These are phyloP conservation scores for Diaporthe australafricana DNA, from an alignment of 2,329 filamentous ascomycete genomes.

Conservation along the genomic window DNA sequence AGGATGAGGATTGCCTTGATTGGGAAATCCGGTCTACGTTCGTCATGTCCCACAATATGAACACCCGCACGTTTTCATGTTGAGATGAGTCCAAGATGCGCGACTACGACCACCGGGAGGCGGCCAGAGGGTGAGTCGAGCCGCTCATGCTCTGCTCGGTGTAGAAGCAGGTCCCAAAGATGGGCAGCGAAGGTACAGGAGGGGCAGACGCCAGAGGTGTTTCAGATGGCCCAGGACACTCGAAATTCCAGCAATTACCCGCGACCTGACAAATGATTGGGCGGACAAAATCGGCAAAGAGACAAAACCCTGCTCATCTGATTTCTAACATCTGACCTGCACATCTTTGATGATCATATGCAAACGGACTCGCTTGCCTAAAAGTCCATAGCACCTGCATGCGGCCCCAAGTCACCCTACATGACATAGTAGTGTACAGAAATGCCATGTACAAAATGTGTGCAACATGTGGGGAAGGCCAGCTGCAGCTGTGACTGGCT, in stretches of 20 bases:
- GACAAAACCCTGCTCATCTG: constrained; percentile 17
- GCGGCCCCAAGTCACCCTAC: constrained; percentile 14
- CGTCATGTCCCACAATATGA: constrained; percentile 7
- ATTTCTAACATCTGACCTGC: constrained; percentile 39
- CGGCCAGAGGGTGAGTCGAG: neutral
- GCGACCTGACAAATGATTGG: constrained; percentile 17
- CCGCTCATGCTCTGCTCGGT: neutral
- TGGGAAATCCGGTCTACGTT: constrained; percentile 15
- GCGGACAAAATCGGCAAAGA: constrained; percentile 23
- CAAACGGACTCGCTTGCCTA: constrained; percentile 25
- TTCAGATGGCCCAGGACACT: constrained; percentile 24
- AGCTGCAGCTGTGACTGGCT: constrained; percentile 25
- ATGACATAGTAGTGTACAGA: neutral
- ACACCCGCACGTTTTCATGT: constrained; percentile 12
- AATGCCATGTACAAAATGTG: neutral
- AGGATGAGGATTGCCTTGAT: neutral
- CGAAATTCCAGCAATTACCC: constrained; percentile 26
- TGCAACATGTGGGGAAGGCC: constrained; percentile 32
- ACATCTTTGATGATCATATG: constrained; percentile 36
- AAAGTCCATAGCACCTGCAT: constrained; percentile 33
- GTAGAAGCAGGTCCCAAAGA: neutral
- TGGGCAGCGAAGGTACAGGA: constrained; percentile 5
- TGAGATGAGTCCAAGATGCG: neutral
- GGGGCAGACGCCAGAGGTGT: constrained; percentile 3
- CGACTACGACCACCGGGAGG: neutral